Conservation (phyloP, 2,329 filamentous ascomycete species). For the Chalaropsis thielavioides region DNA sequence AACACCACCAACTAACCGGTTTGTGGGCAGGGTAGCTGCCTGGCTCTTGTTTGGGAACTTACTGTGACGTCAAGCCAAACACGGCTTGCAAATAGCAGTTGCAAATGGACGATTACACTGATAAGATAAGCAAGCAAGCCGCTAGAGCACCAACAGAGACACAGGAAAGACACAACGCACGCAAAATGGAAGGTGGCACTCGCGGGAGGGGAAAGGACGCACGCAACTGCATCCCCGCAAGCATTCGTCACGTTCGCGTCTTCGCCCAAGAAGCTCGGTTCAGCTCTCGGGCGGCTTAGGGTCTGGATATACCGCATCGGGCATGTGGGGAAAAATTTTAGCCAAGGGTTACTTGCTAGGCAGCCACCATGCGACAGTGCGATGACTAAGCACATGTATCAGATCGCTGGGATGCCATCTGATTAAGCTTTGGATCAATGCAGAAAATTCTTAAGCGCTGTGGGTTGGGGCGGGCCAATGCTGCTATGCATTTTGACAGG, state of each 20-base stretch:
- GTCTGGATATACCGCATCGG: background rate
- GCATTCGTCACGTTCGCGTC: no score
- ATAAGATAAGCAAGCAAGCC: background rate
- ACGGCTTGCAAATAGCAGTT: background rate
- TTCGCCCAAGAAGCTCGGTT: no score
- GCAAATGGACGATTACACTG: background rate
- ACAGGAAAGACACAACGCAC: no score
- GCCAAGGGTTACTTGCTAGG: no score
- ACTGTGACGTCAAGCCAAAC: background rate
- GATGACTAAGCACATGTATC: background rate
- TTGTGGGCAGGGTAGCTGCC: background rate
- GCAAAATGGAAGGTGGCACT: no score
- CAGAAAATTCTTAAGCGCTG: background rate
- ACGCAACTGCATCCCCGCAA: no score
- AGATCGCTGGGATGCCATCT: background rate
- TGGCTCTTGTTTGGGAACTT: background rate
- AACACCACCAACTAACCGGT: background rate
- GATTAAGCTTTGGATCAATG: background rate
- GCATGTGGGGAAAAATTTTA: background rate
- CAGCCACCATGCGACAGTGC: no score
- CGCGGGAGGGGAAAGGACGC: no score
- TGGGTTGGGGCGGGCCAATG: background rate
- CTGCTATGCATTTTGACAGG: background rate
- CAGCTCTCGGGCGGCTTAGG: no score
- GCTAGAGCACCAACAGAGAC: background rate